Conservation (phyloP, 495 filamentous ascomycete species). For the Hypoxylon rickii region DNA sequence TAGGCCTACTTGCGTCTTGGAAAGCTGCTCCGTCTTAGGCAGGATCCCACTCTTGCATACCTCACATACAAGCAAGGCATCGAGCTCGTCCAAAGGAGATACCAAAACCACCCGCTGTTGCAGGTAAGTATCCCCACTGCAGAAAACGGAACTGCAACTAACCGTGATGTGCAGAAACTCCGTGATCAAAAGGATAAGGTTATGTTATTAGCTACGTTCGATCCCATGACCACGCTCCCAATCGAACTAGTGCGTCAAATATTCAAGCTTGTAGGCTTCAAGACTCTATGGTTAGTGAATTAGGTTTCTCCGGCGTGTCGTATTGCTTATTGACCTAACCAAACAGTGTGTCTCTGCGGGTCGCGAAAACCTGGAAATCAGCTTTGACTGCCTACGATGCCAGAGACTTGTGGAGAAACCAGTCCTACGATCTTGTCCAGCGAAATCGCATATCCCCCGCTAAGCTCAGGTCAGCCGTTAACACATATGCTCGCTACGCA, state of each 20-base stretch:
- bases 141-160: neutral
- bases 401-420: conserved; percentile 23
- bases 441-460: neutral
- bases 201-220: conserved; percentile 26
- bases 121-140: conserved; percentile 12
- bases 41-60: conserved; percentile 15
- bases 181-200: conserved; percentile 22
- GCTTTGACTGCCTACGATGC: conserved; percentile 13
- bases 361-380: conserved; percentile 31
- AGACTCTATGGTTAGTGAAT: conserved; percentile 57
- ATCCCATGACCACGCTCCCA: conserved; percentile 55
- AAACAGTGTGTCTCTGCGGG: conserved; percentile 11
- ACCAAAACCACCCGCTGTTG: conserved; percentile 22
- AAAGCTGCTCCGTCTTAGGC: conserved; percentile 21
- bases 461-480: neutral
- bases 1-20: conserved; percentile 26
- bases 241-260: conserved; percentile 54
- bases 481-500: conserved; percentile 19
- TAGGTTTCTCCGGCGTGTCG: neutral
- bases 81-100: conserved; percentile 30
- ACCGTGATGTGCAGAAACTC: conserved; percentile 11
- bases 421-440: conserved; percentile 14
- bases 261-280: conserved; percentile 52
- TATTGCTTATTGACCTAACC: neutral
- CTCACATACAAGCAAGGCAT: conserved; percentile 33